A percentile compares a stretch with the other conserved stretches of the same genome.
Evolutionary conservation across 164 flowering plant species (phyloP).

Genomic region (Litsea cubeba): DNA sequence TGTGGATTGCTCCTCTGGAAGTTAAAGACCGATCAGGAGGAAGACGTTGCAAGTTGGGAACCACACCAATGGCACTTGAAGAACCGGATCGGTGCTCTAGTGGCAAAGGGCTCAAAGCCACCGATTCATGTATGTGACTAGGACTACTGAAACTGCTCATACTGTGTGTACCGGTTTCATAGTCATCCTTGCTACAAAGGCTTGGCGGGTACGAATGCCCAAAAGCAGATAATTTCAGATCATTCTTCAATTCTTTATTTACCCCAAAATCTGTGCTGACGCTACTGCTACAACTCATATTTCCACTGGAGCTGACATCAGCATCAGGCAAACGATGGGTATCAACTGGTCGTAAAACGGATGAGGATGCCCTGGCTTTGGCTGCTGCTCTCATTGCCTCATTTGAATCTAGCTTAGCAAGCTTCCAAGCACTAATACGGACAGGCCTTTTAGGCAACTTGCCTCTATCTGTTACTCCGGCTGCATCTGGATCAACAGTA

Average conservation of each 20-base stretch:
- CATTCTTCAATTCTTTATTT: slow-evolving; percentile 52
- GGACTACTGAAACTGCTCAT: slow-evolving; percentile 92
- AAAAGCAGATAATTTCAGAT: slow-evolving; percentile 33
- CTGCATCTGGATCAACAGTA: slow-evolving; percentile 90
- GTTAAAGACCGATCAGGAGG: slow-evolving; percentile 32
- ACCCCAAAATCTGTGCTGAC: slow-evolving; percentile 58
- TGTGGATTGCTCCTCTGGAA: slow-evolving; percentile 26
- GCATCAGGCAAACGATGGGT: slow-evolving; percentile 43
- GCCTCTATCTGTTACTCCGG: slow-evolving; percentile 47
- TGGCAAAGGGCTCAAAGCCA: slow-evolving; percentile 77
- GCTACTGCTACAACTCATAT: slow-evolving; percentile 73
- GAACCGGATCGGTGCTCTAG: slow-evolving; percentile 36
- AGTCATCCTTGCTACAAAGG: slow-evolving; percentile 77
- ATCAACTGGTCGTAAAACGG: slow-evolving; percentile 81
- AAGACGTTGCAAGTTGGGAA: slow-evolving; percentile 12
- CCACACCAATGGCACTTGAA: slow-evolving; percentile 25
- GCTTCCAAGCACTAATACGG: slow-evolving; percentile 91
- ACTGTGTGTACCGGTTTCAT: slow-evolving; percentile 81
- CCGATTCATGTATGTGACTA: slow-evolving; percentile 66
- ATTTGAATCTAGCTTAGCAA: slow-evolving; percentile 78
- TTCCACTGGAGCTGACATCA: slow-evolving; percentile 76
- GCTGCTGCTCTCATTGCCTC: slow-evolving; percentile 92
- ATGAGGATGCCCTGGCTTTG: slow-evolving; percentile 94
- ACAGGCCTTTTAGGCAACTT: slow-evolving; percentile 56
- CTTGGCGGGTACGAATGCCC: slow-evolving; percentile 69